These are phyloP conservation scores for Forsythia suspensa DNA, from an alignment of 257 asterid species.

Conservation along the genomic window DNA sequence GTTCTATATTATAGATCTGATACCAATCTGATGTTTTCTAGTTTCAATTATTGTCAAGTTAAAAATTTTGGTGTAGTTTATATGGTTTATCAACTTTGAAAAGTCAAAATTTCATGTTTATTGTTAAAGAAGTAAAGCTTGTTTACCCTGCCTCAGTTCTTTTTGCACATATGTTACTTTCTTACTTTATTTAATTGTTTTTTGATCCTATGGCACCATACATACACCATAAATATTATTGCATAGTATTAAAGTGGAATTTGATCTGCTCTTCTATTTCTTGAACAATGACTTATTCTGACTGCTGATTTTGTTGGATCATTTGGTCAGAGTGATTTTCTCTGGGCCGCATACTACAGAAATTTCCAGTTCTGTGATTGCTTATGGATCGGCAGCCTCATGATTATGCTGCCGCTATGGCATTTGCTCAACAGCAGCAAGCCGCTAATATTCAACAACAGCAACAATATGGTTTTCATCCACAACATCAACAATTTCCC, in stretches of 20 bases:
- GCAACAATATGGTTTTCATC: constrained; percentile 79
- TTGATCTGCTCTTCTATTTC: background rate
- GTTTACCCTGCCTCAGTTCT: background rate
- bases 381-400: constrained; percentile 88
- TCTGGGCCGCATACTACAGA: background rate
- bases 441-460: constrained; percentile 50
- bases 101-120: background rate
- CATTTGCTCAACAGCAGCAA: constrained; percentile 84
- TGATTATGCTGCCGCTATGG: constrained; percentile 78
- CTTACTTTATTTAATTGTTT: background rate
- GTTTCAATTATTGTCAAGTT: background rate
- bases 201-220: background rate
- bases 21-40: background rate
- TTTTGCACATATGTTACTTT: background rate
- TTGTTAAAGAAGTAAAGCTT: background rate
- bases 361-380: background rate
- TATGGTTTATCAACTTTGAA: background rate
- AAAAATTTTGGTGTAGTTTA: background rate
- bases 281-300: background rate
- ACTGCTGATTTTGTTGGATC: background rate
- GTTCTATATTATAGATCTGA: background rate
- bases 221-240: background rate
- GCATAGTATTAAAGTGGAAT: background rate
- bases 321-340: background rate
- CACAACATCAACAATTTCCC: constrained; percentile 86